Conservation (phyloP, 257 asterid genomes). For the Ehretia macrophylla region DNA sequence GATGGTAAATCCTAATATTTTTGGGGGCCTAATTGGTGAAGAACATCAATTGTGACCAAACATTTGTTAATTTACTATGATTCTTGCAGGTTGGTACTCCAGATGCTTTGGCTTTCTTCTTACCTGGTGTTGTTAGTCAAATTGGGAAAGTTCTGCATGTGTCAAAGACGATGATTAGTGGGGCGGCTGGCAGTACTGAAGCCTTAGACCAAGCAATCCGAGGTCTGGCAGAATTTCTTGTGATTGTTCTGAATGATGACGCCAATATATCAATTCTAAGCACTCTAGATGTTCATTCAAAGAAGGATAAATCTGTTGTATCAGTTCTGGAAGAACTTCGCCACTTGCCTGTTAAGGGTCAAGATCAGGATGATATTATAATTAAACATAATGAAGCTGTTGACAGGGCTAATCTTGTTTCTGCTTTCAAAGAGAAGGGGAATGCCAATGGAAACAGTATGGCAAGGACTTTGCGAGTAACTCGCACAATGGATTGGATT, state of each 20-base stretch:
- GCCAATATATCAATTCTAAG: slow-evolving; percentile 31
- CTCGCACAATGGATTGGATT: slow-evolving; percentile 74
- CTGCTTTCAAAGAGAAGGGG: slow-evolving; percentile 27
- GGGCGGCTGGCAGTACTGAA: slow-evolving; percentile 85
- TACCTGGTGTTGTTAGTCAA: slow-evolving; percentile 94
- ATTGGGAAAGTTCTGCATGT: slow-evolving; percentile 77
- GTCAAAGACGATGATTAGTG: slow-evolving; percentile 81
- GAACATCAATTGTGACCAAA: not conserved
- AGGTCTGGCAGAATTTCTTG: slow-evolving; percentile 68
- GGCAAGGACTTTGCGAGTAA: slow-evolving; percentile 54
- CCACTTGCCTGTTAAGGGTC: slow-evolving; percentile 44
- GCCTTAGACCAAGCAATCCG: slow-evolving; percentile 75
- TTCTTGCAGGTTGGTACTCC: slow-evolving; percentile 82
- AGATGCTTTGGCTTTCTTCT: slow-evolving; percentile 90
- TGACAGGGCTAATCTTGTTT: slow-evolving; percentile 19
- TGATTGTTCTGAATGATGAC: slow-evolving; percentile 62
- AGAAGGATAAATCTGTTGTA: slow-evolving; percentile 47
- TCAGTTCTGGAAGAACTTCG: slow-evolving; percentile 79
- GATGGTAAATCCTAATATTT: not conserved
- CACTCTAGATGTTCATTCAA: slow-evolving; percentile 21
- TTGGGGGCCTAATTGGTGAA: not conserved
- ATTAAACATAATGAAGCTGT: slow-evolving; percentile 27
- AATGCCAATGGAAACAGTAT: slow-evolving; percentile 20
- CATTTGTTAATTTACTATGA: slow-evolving; percentile 1
- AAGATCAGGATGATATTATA: slow-evolving; percentile 19